Percentiles rank a stretch among this genome's conserved stretches.
Conservation (phyloP, 1,284 basidiomycete genomes). For the Irpex sp. region DNA sequence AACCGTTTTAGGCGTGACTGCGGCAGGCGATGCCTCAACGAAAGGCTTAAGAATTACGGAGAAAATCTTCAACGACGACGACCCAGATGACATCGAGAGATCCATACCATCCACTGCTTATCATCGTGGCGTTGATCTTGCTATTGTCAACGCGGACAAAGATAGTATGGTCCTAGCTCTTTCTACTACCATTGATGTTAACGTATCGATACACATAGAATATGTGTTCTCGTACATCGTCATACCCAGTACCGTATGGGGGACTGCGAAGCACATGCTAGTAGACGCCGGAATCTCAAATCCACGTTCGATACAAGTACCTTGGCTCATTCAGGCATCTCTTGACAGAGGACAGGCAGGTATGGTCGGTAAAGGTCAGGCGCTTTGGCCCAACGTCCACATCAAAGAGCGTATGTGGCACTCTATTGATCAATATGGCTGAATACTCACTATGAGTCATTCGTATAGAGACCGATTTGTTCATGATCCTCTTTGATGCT, state of each 20-base stretch:
- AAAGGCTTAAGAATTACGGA: neutral
- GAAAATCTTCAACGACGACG: neutral
- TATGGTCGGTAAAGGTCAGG: neutral
- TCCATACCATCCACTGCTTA: neutral
- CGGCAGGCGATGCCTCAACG: neutral
- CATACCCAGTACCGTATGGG: neutral
- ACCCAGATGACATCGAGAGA: neutral
- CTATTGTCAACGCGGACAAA: neutral
- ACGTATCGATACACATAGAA: neutral
- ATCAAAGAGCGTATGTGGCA: neutral
- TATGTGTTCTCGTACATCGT: neutral
- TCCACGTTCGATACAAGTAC: neutral
- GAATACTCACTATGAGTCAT: neutral
- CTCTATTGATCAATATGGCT: slow-evolving; percentile 2
- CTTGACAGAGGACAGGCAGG: neutral
- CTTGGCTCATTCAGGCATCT: neutral
- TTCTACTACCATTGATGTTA: neutral
- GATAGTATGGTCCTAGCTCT: neutral
- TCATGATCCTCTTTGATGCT: slow-evolving; percentile 14
- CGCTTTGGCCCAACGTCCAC: neutral
- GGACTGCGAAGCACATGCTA: neutral
- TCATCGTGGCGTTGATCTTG: neutral
- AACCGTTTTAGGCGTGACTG: neutral
- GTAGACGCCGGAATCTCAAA: neutral
- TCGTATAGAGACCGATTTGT: neutral